Evolutionary conservation across 2,329 filamentous ascomycete genomes (phyloP).

Genomic region (Bipolaris oryzae): DNA sequence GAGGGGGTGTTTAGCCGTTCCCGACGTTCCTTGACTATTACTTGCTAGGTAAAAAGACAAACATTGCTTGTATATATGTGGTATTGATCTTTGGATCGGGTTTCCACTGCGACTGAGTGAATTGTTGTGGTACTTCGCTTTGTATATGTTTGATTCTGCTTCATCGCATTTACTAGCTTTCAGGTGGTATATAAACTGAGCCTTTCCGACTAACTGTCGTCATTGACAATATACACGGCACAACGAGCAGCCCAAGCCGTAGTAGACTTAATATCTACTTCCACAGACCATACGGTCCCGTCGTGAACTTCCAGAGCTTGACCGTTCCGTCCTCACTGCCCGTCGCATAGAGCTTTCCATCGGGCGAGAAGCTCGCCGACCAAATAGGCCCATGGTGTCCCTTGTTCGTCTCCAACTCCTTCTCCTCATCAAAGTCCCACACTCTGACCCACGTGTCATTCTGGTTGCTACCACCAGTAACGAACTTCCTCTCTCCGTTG

Average conservation of each 20-base stretch:
- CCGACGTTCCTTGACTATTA: too few species aligned
- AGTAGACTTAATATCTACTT: constrained; percentile 47
- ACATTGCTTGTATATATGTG: too few species aligned
- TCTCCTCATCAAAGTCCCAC: constrained; percentile 83
- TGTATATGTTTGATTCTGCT: not conserved
- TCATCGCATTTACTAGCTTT: constrained; percentile 8
- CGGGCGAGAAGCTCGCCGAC: constrained; percentile 92
- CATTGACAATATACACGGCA: too few species aligned
- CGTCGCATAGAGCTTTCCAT: constrained; percentile 94
- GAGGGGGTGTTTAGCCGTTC: too few species aligned
- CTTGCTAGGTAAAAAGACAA: not conserved
- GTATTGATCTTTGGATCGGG: not conserved
- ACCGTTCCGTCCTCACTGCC: constrained; percentile 97
- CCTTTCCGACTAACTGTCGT: not conserved
- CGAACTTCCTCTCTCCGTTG: constrained; percentile 77
- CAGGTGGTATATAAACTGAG: not conserved
- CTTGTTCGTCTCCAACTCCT: constrained; percentile 90
- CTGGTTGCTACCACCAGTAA: constrained; percentile 81
- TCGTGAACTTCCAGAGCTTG: constrained; percentile 80
- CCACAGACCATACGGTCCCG: constrained; percentile 70
- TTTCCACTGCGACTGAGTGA: not conserved
- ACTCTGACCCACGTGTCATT: constrained; percentile 94
- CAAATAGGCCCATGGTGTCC: constrained; percentile 97
- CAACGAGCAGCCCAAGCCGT: not conserved
- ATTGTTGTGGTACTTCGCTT: not conserved